Conservation (phyloP, 345 rosid species). For the Eucalyptus sideroxylon region DNA sequence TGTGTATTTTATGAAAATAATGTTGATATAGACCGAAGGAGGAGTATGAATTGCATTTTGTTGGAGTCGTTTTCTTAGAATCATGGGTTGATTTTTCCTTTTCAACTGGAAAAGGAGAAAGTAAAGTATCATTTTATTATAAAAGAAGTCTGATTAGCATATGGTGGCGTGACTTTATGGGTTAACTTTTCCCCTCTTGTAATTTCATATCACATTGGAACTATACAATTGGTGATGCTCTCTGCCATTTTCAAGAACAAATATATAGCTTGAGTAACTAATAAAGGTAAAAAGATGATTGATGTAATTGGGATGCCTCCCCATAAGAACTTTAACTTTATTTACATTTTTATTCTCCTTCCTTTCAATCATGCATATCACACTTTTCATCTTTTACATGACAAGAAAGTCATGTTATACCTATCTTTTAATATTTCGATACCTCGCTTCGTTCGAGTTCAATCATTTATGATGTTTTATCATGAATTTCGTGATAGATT, state of each 20-base stretch:
- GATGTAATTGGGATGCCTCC: rapidly evolving
- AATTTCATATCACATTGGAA: not conserved
- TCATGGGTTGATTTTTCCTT: not conserved
- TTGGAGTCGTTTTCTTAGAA: not conserved
- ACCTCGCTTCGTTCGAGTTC: rapidly evolving
- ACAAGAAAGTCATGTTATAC: not conserved
- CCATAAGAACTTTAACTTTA: not conserved
- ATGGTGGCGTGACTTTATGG: not conserved
- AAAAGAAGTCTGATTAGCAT: not conserved
- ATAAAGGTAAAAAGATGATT: not conserved
- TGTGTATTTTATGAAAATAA: not conserved
- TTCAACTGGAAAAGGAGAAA: not conserved
- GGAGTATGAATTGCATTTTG: not conserved
- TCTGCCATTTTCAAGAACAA: not conserved
- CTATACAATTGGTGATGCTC: not conserved
- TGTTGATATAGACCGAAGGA: not conserved
- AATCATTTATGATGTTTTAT: not conserved
- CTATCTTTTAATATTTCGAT: not conserved
- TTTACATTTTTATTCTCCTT: not conserved
- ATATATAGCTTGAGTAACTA: no score
- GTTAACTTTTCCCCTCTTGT: not conserved
- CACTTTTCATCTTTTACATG: not conserved
- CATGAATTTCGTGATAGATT: not conserved
- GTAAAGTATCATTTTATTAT: not conserved
- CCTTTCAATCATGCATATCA: not conserved